A percentile compares a stretch with the other conserved stretches of the same genome.
Conservation (phyloP, 1,139 yeast genomes). For the Yamadazyma conglobata region DNA sequence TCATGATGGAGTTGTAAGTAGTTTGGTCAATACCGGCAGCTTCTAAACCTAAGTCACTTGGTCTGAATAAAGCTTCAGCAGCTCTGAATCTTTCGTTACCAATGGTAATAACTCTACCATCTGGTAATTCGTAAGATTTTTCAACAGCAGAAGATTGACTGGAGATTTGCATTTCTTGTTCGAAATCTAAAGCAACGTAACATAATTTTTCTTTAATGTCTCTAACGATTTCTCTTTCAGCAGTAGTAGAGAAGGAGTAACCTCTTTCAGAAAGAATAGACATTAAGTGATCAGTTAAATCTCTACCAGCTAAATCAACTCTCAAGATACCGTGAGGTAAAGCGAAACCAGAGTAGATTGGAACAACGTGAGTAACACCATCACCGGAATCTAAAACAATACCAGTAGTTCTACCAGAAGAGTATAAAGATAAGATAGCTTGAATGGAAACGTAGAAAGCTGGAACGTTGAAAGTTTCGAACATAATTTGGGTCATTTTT, state of each 20-base stretch:
- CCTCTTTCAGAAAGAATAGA: conserved; percentile 98
- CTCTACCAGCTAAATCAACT: conserved; percentile 99
- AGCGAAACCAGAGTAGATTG: conserved; percentile 99
- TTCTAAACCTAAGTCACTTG: conserved; percentile 95
- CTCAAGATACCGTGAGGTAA: conserved; percentile 98
- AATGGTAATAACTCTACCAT: conserved; percentile 98
- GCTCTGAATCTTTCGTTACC: conserved; percentile 99
- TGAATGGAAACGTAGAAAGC: conserved; percentile 98
- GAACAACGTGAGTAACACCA: conserved; percentile 99
- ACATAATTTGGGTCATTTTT: conserved; percentile 98
- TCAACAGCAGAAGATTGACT: conserved; percentile 97
- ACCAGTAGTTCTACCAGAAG: conserved; percentile 99
- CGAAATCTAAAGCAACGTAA: conserved; percentile 94
- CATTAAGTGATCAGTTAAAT: conserved; percentile 97
- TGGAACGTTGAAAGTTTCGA: conserved; percentile 98
- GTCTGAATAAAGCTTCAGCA: conserved; percentile 99
- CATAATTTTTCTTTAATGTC: conserved; percentile 99
- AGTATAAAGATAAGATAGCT: conserved; percentile 96
- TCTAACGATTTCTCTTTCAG: conserved; percentile 99
- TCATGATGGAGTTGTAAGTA: conserved; percentile 97
- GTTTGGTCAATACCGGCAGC: conserved; percentile 99
- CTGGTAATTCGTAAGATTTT: conserved; percentile 98
- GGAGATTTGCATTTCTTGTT: conserved; percentile 98
- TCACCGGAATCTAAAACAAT: conserved; percentile 99
- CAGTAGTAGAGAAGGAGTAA: conserved; percentile 96